Conservation (phyloP, 176 grass and related monocot genomes). For the Zea luxurians region DNA sequence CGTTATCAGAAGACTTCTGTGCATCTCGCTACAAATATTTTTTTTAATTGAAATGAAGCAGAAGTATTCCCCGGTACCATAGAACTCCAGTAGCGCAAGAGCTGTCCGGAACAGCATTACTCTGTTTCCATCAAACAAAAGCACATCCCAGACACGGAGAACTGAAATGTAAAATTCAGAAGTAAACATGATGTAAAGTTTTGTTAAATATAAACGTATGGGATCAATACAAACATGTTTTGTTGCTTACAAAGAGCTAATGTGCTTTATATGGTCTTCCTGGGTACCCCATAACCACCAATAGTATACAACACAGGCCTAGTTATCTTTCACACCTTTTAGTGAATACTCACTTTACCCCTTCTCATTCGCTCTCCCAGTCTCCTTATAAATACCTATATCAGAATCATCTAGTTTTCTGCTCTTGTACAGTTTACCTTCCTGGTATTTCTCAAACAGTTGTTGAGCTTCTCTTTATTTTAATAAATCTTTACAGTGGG, state of each 20-base stretch:
- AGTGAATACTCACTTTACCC: not conserved
- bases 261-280: slow-evolving; percentile 15
- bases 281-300: not conserved
- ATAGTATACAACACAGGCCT: slow-evolving; percentile 21
- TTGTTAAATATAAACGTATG: not conserved
- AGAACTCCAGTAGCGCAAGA: slow-evolving; percentile 86
- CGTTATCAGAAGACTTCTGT: not conserved
- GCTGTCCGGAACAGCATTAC: slow-evolving; percentile 92
- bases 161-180: slow-evolving; percentile 62
- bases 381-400: not conserved
- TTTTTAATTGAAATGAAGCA: slow-evolving; percentile 16
- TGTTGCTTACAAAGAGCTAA: not conserved
- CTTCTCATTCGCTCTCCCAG: not conserved
- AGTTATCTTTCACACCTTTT: slow-evolving; percentile 22
- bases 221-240: slow-evolving; percentile 12
- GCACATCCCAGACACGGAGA: slow-evolving; percentile 95
- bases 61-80: slow-evolving; percentile 56
- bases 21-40: slow-evolving; percentile 13
- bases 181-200: slow-evolving; percentile 13
- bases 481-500: too few species aligned
- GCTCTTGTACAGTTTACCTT: too few species aligned
- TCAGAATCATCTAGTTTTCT: not conserved
- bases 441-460: too few species aligned
- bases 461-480: too few species aligned
- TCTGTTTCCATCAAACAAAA: slow-evolving; percentile 89